phyloP scores from a whole-genome alignment of 2,329 filamentous ascomycete genomes.

The Fusarium algeriense region DNA sequence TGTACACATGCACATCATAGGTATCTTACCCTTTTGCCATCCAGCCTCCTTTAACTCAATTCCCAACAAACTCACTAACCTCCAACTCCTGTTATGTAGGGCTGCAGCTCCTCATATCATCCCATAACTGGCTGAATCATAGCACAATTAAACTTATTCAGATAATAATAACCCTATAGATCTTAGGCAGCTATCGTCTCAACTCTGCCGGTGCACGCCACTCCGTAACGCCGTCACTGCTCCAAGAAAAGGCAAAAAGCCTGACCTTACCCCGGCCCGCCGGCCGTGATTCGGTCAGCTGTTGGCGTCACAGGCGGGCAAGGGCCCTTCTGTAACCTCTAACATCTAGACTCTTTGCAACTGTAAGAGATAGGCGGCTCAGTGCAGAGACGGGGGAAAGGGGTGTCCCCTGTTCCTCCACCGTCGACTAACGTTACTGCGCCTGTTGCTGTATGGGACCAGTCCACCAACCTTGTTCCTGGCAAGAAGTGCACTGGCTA shows the following conservation, averaged over 20 bases:
- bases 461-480: neutral
- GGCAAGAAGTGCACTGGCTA: constrained; percentile 29
- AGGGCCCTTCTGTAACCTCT: constrained; percentile 37
- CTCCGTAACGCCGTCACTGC: constrained; percentile 17
- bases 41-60: constrained; percentile 5
- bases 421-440: constrained; percentile 34
- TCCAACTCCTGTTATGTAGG: constrained; percentile 22
- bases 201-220: constrained; percentile 25
- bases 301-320: constrained; percentile 47
- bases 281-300: constrained; percentile 40
- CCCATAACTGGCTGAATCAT: constrained; percentile 4
- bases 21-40: neutral
- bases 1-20: constrained; percentile 9
- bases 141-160: neutral
- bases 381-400: constrained; percentile 12
- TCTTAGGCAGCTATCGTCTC: constrained; percentile 16
- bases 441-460: constrained; percentile 18
- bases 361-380: constrained; percentile 33
- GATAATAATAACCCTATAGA: neutral
- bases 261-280: constrained; percentile 29
- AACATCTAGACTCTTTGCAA: constrained; percentile 10
- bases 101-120: constrained; percentile 21
- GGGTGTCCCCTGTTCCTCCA: constrained; percentile 33
- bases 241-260: constrained; percentile 9
- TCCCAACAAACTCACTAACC: neutral